Evolutionary conservation across 31 red algal species (phyloP), one percentile per base, ranked within the genome.

Genomic region (Asparagopsis taxiformis): DNA sequence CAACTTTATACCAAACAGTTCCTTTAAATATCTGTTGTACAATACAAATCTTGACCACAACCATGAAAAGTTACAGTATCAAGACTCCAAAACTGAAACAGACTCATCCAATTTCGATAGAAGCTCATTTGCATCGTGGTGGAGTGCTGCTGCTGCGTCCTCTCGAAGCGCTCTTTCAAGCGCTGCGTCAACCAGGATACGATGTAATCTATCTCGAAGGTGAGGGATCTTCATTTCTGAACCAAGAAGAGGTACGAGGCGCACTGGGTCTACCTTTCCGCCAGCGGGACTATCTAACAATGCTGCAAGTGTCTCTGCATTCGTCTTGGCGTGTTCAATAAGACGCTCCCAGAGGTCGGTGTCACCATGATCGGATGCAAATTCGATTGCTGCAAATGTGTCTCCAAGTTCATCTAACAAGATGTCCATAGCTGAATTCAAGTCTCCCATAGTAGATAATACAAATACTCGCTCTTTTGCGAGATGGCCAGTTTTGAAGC

Each of bases 391-490:
- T 28, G 72, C 86, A 56, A 75, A 71, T 32, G 88, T 89, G 58
- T 96, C 87, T 58, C 71, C 77, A 38, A 87, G 81, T 72, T 96
- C 93, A 55, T 75, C 67, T 9, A 96, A 72, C 32, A 96, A 65
- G 31, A 96, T 84, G 65, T 84, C 72, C 84, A 96, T 82, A 20
- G 86, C 87, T 46, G 84, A 77, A 52, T 83, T 79, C 23, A 96
- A 50, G 26, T 96, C 86, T 2, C 93, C 93, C 93, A 96, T 96
- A 16, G 70, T 55, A 22, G 82, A 82, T 0, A 96, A 39, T 3
- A 96, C 83, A 38, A 67, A 90, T 19, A 96, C 93, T 54, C 93
- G 71, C 52, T 96, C 93, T 37, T 74, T 64, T 2, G 79, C 75
- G 51, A 95, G 49, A 9, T 81, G 51, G 24, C 70, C 83, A 58